A percentile compares a stretch with the other conserved stretches of the same genome.
Evolutionary conservation across 129 eudicot genomes (phyloP).

Genomic region (Helichrysum umbraculigerum): DNA sequence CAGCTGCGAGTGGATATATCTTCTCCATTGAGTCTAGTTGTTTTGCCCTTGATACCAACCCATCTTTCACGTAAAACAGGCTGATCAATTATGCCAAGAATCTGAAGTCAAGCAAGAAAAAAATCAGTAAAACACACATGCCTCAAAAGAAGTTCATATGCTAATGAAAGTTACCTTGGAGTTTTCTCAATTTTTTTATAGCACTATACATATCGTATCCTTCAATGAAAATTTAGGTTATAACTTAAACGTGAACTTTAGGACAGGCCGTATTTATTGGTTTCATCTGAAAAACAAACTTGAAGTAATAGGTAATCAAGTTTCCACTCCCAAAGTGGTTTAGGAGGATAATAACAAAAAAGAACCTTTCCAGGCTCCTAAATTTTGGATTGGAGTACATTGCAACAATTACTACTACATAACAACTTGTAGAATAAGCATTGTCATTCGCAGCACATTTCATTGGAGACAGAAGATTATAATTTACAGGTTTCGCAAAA

Average conservation of each 20-base stretch:
- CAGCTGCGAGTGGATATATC: slow-evolving; percentile 84
- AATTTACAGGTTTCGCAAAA: not conserved
- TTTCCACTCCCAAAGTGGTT: slow-evolving; percentile 1
- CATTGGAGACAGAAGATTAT: not conserved
- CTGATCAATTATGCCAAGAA: slow-evolving; percentile 90
- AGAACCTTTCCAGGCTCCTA: not conserved
- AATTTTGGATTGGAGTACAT: not conserved
- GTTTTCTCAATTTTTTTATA: not conserved
- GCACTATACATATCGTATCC: not conserved
- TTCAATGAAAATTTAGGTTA: not conserved
- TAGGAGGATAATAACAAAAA: not conserved
- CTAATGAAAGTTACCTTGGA: not conserved
- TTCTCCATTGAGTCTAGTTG: slow-evolving; percentile 72
- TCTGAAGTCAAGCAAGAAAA: slow-evolving; percentile 44
- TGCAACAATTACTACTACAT: not conserved
- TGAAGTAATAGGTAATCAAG: not conserved
- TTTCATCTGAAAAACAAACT: slow-evolving; percentile 1
- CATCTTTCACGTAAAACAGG: slow-evolving; percentile 89
- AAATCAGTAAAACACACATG: slow-evolving; percentile 18
- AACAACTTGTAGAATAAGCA: not conserved
- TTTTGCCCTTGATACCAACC: slow-evolving; percentile 78
- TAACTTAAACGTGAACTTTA: not conserved
- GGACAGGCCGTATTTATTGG: not conserved
- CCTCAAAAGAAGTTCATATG: not conserved
- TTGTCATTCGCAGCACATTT: not conserved